Evolutionary conservation across 1,139 yeast genomes (phyloP), one percentile per base, ranked within the genome.

Genomic region (Hemisphaericaspora xylofermentans): DNA sequence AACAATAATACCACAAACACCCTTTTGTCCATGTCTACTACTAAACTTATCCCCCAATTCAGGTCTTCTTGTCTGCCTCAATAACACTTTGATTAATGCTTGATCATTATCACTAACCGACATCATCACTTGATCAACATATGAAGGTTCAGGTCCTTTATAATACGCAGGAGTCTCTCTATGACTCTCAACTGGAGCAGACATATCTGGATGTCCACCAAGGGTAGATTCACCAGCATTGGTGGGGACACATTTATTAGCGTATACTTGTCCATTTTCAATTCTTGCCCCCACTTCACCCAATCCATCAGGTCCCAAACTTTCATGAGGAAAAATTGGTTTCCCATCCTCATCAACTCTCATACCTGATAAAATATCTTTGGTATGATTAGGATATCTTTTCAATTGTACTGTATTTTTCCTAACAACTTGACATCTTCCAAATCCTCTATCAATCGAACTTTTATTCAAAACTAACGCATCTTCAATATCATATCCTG

Each of bases 401-500:
- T 93, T 93, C 53, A 93, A 71, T 18, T 85, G 82, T 5, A 95
- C 83, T 1, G 98, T 91, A 47, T 89, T 89, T 64, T 93, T 93
- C 58, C 95, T 79, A 51, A 95, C 78, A n/a, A 91, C 96, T 66
- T 93, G 98, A 71, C 98, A 93, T 55, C 99, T 82, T 36, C 99
- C 98, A 64, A 89, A 93, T 1, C 99, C 99, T 61, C 98, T 79
- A 61, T 93, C 99, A 44, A 94, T 76, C 1, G 96, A 88, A 0
- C 97, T 74, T 62, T 93, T 93, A 65, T 93, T 93, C 53, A 93
- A 71, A 13, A 93, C 98, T 57, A 93, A 75, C 4, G 99, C 98
- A 82, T 93, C 99, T 69, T 93, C 99, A 64, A 94, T 94, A 86
- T 93, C 98, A 60, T 93, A 93, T 47, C 99, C 99, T 0, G 98